Conservation (phyloP, 352 stramenopile species). For the Aphanomyces euteiches region DNA sequence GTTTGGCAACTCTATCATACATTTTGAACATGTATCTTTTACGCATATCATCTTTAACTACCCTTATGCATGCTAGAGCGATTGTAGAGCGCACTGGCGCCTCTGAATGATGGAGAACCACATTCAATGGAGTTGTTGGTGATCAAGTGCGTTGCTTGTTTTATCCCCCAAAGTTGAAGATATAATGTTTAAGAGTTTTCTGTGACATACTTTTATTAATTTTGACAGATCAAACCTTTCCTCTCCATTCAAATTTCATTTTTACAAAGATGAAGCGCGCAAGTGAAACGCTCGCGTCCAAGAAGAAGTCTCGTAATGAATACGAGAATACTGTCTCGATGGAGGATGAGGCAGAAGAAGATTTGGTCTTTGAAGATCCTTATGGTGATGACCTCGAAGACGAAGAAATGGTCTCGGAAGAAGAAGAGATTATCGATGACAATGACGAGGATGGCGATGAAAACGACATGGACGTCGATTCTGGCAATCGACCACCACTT, state of each 20-base stretch:
- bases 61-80: too few relatives aligned
- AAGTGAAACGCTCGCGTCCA: conserved; percentile 21
- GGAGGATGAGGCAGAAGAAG: conserved; percentile 44
- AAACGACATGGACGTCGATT: conserved; percentile 59
- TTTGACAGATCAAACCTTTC: conserved; percentile 13
- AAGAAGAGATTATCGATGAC: conserved; percentile 60
- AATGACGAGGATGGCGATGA: conserved; percentile 51
- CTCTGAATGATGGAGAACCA: too few relatives aligned
- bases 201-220: background rate
- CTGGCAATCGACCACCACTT: background rate
- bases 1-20: too few relatives aligned
- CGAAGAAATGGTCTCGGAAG: conserved; percentile 85
- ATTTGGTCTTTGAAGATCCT: conserved; percentile 85
- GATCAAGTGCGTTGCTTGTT: background rate
- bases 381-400: conserved; percentile 88
- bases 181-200: background rate
- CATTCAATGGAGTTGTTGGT: too few relatives aligned
- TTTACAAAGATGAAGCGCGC: conserved; percentile 62
- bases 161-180: background rate
- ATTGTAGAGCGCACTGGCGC: too few relatives aligned
- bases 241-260: conserved; percentile 27
- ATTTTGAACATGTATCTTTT: too few relatives aligned
- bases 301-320: conserved; percentile 52
- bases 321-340: conserved; percentile 34
- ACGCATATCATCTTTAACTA: too few relatives aligned